Base-by-base conservation (phyloP, 108 stramenopile species). In the Cyclotella atomus region DNA sequence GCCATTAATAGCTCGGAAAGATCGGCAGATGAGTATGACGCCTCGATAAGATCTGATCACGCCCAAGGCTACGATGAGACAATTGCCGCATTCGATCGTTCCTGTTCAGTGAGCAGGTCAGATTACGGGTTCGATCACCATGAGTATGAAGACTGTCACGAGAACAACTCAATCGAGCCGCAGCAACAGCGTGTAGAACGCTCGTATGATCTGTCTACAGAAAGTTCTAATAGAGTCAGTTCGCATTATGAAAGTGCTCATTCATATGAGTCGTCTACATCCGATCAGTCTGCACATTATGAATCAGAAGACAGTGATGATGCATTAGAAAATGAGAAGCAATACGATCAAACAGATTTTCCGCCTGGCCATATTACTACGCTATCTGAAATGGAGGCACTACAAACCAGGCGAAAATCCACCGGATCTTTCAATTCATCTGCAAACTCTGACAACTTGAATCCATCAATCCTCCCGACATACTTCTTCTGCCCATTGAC, bases 401-500 rank as follows among this genome's bases (percentile, higher is more conserved):
- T 21, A n/a, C 38, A 54, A 44, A 23, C 52, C 17, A 24, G 12
- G 30, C 28, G 43, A 15, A 23, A 46, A 43, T 49, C 47, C 10
- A 49, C 47, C 9, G n/a, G n/a, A 4, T 12, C n/a, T 19, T 9
- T 41, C 38, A 12, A 41, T 41, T 41, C 38, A 7, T 9, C 7
- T 41, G 7, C 38, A 12, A 9, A 12, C 12, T 9, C 38, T 14
- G 8, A 45, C n/a, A 50, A 71, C 65, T n/a, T n/a, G n/a, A 75
- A 70, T 17, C 73, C 79, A 9, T 61, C 78, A 20, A 70, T 85
- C 7, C 73, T 84, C 14, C 82, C 82, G 2, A 71, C 75, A 23
- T 76, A 78, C 65, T 88, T 88, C 80, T 73, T 85, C 47, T 88
- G 87, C 41, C 87, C 87, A 1, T 53, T 88, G 12, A 85, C 83